phyloP scores from a whole-genome alignment of 2,329 filamentous ascomycete species.

The Fusarium subtropicale region DNA sequence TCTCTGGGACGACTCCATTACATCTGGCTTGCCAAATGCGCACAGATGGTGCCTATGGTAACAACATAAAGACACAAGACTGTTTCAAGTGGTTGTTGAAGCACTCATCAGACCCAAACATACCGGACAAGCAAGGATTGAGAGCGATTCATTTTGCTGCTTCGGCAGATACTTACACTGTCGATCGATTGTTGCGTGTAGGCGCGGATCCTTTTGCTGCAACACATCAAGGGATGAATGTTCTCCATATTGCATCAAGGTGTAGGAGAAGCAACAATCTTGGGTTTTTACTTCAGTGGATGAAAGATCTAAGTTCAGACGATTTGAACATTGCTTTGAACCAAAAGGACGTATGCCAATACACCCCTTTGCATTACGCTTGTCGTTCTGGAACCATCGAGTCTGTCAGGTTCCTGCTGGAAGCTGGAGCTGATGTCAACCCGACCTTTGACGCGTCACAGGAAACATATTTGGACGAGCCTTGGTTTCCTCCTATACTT shows the following conservation, averaged over 20 bases:
- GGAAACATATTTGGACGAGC: background rate
- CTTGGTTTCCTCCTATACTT: constrained; percentile 36
- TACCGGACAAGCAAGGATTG: constrained; percentile 16
- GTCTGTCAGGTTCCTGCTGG: constrained; percentile 26
- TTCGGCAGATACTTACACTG: constrained; percentile 11
- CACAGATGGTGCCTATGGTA: background rate
- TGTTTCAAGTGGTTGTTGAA: constrained; percentile 19
- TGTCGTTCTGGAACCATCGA: constrained; percentile 27
- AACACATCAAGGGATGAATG: constrained; percentile 29
- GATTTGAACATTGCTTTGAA: constrained; percentile 9
- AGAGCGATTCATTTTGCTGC: constrained; percentile 38
- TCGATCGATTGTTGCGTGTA: constrained; percentile 18
- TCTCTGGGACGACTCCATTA: constrained; percentile 28
- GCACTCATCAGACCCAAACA: constrained; percentile 1
- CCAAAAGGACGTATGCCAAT: constrained; percentile 23
- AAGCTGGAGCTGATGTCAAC: constrained; percentile 30
- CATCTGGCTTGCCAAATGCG: constrained; percentile 24
- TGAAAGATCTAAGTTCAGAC: constrained; percentile 8
- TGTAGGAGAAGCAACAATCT: constrained; percentile 29
- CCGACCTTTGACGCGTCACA: background rate
- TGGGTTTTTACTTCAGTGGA: constrained; percentile 23
- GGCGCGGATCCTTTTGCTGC: constrained; percentile 32
- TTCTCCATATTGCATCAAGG: constrained; percentile 35
- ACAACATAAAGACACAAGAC: background rate
- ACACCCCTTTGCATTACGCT: constrained; percentile 39